A percentile compares a stretch with the other conserved stretches of the same genome.
phyloP scores from a whole-genome alignment of 345 rosid genomes.

The Jatropha curcas region DNA sequence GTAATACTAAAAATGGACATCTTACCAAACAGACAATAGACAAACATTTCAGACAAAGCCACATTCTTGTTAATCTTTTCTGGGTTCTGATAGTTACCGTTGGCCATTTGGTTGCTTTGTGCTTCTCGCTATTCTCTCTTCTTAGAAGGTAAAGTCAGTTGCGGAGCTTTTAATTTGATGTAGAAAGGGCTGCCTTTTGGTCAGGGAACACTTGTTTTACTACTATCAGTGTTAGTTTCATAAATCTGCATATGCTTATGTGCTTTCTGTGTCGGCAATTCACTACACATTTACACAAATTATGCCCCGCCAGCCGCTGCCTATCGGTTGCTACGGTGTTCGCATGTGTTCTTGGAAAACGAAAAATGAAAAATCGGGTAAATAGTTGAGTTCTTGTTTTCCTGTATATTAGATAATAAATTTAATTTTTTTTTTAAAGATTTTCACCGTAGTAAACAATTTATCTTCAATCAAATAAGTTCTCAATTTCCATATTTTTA shows the following conservation, averaged over 20 bases:
- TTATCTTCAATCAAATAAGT: too few relatives aligned
- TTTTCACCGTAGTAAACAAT: too few relatives aligned
- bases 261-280: constrained; percentile 32
- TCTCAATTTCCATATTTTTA: too few relatives aligned
- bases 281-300: constrained; percentile 4
- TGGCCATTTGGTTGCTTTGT: neutral
- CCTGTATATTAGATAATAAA: too few relatives aligned
- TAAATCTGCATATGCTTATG: constrained; percentile 5
- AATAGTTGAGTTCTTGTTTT: too few relatives aligned
- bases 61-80: constrained; percentile 27
- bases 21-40: constrained; percentile 23
- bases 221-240: neutral
- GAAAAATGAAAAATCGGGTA: too few relatives aligned
- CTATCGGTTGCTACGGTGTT: too few relatives aligned
- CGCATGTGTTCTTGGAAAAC: too few relatives aligned
- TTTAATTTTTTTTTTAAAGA: too few relatives aligned
- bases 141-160: neutral
- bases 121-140: too few relatives aligned
- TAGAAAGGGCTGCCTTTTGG: constrained; percentile 14
- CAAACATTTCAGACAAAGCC: constrained; percentile 18
- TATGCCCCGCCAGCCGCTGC: neutral
- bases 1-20: constrained; percentile 20
- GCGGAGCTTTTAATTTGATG: neutral
- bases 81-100: neutral
- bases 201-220: constrained; percentile 23